These are phyloP conservation scores for Aspergillus pseudoterreus DNA, from an alignment of 2,329 filamentous ascomycete genomes.

Conservation along the genomic window DNA sequence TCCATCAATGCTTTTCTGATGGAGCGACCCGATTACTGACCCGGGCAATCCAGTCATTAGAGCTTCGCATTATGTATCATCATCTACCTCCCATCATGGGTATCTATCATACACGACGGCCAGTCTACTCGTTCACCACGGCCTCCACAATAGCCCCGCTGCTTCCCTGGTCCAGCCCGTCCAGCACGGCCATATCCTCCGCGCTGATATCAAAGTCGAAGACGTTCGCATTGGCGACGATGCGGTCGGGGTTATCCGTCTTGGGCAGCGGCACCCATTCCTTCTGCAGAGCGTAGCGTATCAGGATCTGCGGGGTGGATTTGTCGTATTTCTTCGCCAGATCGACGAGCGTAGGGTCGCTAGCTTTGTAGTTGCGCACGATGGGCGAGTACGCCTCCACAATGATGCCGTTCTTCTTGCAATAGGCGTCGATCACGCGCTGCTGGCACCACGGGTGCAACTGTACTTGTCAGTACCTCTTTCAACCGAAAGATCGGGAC, in stretches of 20 bases:
- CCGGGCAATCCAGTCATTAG: not conserved
- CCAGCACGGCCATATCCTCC: conserved; percentile 55
- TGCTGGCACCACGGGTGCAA: conserved; percentile 72
- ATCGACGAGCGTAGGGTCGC: conserved; percentile 61
- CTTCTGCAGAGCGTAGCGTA: conserved; percentile 81
- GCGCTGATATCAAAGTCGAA: conserved; percentile 57
- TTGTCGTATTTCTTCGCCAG: conserved; percentile 70
- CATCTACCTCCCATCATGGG: conserved; percentile 1
- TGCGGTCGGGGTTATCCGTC: conserved; percentile 65
- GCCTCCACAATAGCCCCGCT: conserved; percentile 48
- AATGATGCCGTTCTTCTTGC: conserved; percentile 48
- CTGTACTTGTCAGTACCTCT: conserved; percentile 33
- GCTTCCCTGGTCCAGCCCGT: conserved; percentile 49
- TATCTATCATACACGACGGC: conserved; percentile 5
- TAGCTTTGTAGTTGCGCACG: conserved; percentile 66
- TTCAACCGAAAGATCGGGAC: not conserved
- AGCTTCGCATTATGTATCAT: conserved; percentile 2
- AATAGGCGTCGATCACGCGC: conserved; percentile 55
- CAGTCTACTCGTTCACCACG: conserved; percentile 39
- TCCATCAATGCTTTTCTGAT: conserved; percentile 90
- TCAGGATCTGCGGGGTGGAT: conserved; percentile 70
- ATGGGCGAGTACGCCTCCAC: conserved; percentile 54
- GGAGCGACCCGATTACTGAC: conserved; percentile 40
- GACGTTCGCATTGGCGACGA: conserved; percentile 62
- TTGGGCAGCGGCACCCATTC: conserved; percentile 70